Evolutionary conservation across 1,139 yeast genomes (phyloP).

Genomic region (Yamadazyma atlantica): DNA sequence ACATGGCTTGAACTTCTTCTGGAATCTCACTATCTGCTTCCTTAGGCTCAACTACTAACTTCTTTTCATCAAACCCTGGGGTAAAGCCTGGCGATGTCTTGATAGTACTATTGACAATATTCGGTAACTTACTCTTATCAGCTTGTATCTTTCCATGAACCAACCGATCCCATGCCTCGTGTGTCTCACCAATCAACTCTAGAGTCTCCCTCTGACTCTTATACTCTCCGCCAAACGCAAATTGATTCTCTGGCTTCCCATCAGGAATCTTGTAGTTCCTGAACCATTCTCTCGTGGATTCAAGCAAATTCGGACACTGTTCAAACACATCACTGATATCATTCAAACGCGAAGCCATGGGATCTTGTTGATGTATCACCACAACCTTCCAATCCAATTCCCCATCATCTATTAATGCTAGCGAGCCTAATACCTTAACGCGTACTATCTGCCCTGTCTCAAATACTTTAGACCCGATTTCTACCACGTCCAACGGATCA

Average conservation of each 20-base stretch:
- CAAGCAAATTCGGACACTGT: constrained; percentile 80
- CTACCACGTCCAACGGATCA: constrained; percentile 96
- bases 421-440: constrained; percentile 88
- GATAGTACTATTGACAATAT: constrained; percentile 59
- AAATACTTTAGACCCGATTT: constrained; percentile 74
- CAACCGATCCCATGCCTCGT: constrained; percentile 70
- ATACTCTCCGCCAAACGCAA: constrained; percentile 83
- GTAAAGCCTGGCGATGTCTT: constrained; percentile 42
- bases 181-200: constrained; percentile 67
- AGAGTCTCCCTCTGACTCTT: constrained; percentile 73
- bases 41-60: not conserved
- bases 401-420: constrained; percentile 95
- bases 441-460: constrained; percentile 74
- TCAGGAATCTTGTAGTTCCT: constrained; percentile 93
- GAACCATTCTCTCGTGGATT: constrained; percentile 90
- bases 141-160: constrained; percentile 46
- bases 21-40: not conserved
- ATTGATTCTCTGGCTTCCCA: constrained; percentile 84
- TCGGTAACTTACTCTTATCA: constrained; percentile 49
- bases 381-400: constrained; percentile 98
- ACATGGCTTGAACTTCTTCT: too few species aligned
- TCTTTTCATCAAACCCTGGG: constrained; percentile 14
- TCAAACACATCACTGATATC: constrained; percentile 81
- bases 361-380: constrained; percentile 80
- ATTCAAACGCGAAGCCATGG: constrained; percentile 70